phyloP scores from a whole-genome alignment of 768 basidiomycete species.

The Lentinula raphanica region DNA sequence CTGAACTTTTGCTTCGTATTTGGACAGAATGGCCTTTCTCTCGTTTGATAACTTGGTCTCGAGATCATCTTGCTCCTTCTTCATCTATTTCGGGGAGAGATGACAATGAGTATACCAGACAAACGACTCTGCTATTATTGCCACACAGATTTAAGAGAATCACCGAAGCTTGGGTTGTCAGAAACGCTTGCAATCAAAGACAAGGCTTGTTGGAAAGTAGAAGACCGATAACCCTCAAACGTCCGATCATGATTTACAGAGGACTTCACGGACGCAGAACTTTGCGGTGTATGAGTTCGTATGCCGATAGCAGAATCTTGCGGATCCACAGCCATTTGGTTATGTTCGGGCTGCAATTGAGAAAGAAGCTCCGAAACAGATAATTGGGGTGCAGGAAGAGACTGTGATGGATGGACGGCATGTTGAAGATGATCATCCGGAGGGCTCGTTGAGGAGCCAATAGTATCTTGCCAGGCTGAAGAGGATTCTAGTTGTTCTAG shows the following conservation, averaged over 20 bases:
- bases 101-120: not conserved
- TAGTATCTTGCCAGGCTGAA: constrained; percentile 57
- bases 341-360: constrained; percentile 42
- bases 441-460: not conserved
- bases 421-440: not conserved
- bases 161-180: constrained; percentile 46
- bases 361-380: constrained; percentile 59
- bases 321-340: not conserved
- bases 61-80: constrained; percentile 62
- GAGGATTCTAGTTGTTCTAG: constrained; percentile 66
- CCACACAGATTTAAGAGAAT: constrained; percentile 40
- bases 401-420: constrained; percentile 8
- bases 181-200: constrained; percentile 58
- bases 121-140: constrained; percentile 26
- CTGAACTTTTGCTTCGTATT: constrained; percentile 69
- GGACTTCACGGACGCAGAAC: constrained; percentile 1
- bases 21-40: constrained; percentile 52
- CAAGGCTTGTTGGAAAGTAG: constrained; percentile 68
- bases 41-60: constrained; percentile 69
- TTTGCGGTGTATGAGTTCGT: not conserved
- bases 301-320: not conserved
- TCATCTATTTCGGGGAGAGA: constrained; percentile 42
- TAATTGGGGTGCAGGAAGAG: not conserved
- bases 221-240: constrained; percentile 35
- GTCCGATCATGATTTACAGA: not conserved